Percentiles rank a stretch among this genome's conserved stretches.
These are phyloP conservation scores for Cornus controversa DNA, from an alignment of 148 eudicot species.

Conservation along the genomic window DNA sequence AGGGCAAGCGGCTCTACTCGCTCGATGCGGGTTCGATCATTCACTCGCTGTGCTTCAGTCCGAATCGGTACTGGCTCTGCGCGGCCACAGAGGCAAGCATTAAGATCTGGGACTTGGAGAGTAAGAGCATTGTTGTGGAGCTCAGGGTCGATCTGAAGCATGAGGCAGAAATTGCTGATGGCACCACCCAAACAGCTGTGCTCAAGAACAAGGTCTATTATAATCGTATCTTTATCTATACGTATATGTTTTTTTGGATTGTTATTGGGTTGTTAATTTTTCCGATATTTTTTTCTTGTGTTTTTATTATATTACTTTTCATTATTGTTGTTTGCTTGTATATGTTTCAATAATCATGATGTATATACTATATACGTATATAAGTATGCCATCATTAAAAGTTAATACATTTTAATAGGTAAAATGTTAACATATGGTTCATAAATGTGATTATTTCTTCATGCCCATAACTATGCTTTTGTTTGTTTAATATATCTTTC, in stretches of 20 bases:
- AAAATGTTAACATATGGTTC: no score
- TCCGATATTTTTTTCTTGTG: neutral
- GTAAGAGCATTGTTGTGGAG: conserved; percentile 68
- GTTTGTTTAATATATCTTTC: no score
- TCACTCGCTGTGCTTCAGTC: conserved; percentile 73
- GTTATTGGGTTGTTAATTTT: neutral
- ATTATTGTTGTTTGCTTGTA: neutral
- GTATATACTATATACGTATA: no score
- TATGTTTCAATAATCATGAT: neutral
- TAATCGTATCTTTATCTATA: neutral
- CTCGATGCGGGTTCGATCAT: conserved; percentile 56
- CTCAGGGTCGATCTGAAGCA: conserved; percentile 64
- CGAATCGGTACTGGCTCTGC: conserved; percentile 81
- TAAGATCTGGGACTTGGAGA: conserved; percentile 79
- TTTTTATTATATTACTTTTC: no score
- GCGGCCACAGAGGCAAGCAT: conserved; percentile 70
- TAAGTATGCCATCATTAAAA: no score
- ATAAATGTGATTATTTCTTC: no score
- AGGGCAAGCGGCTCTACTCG: conserved; percentile 65
- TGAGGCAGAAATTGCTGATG: conserved; percentile 48
- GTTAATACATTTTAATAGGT: no score
- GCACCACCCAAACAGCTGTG: conserved; percentile 25
- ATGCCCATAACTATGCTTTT: no score
- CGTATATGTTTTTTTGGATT: neutral
- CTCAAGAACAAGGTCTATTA: conserved; percentile 49